Evolutionary conservation across 106 monocot genomes (phyloP).

Genomic region (Cymbidium sinense): DNA sequence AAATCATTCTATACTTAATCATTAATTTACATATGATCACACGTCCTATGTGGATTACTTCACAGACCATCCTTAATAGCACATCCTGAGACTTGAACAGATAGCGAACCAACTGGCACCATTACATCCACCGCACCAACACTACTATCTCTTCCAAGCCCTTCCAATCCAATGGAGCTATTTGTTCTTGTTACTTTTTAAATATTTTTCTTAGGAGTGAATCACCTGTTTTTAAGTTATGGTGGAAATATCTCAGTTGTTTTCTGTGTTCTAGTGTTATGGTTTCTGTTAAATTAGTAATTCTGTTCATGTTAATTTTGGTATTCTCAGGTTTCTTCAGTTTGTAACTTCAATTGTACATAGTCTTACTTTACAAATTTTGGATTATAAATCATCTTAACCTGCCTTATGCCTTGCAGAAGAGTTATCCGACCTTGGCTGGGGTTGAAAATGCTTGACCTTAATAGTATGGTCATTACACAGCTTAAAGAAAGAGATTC

Average conservation of each 20-base stretch:
- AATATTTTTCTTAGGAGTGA: too few relatives aligned
- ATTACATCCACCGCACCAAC: too few relatives aligned
- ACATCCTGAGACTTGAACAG: too few relatives aligned
- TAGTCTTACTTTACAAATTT: too few relatives aligned
- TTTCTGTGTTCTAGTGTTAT: background rate
- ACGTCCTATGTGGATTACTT: too few relatives aligned
- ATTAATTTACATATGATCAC: too few relatives aligned
- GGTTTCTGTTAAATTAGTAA: background rate
- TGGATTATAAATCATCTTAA: background rate
- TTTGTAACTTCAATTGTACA: too few relatives aligned
- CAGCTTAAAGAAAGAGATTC: conserved; percentile 82
- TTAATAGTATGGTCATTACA: conserved; percentile 59
- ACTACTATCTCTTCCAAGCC: too few relatives aligned
- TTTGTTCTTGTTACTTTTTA: background rate
- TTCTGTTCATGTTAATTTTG: background rate
- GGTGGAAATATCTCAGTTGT: background rate
- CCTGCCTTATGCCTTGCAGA: conserved; percentile 27
- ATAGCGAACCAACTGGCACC: too few relatives aligned
- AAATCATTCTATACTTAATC: too few relatives aligned
- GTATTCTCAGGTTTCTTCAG: background rate
- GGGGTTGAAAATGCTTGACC: conserved; percentile 90
- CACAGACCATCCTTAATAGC: too few relatives aligned
- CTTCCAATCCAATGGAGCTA: background rate
- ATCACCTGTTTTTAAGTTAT: too few relatives aligned
- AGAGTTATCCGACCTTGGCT: conserved; percentile 93